Evolutionary conservation across 169 alveolate species (phyloP), one percentile per base, ranked within the genome.

Genomic region (Amoebophrya sp.): DNA sequence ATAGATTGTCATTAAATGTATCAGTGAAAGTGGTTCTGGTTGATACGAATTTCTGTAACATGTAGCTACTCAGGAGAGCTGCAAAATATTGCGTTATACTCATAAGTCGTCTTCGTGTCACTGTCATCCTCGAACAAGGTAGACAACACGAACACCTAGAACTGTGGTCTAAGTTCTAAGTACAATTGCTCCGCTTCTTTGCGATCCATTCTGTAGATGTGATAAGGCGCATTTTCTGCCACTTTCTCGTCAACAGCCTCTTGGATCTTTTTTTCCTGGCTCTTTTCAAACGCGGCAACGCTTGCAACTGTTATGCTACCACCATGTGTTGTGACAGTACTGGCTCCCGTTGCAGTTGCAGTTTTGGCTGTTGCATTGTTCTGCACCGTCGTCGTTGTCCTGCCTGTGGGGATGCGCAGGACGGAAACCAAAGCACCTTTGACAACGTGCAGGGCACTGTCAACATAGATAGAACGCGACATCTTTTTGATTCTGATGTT

Each of bases 391-490:
- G 94, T 95, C 34, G 97, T 95, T 23, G 96, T 94, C 91, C 96
- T 89, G 38, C 95, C 95, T 14, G 96, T 95, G 26, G 97, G 97
- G 10, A 95, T 94, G 65, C 95, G 94, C 53, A 95, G 95, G 93
- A 95, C 96, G 76, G 92, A 89, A 77, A 96, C 95, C 83, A 95
- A 95, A 34, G 97, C 97, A 54, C 97, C 97, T 90, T 95, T 95
- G 77, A 95, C 95, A 90, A 95, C 95, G 94, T 95, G 96, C 76
- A 95, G 89, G 55, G 97, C 96, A 78, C 96, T 93, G 91, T 95
- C 96, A 54, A 95, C 29, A 18, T 47, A 47, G 65, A 47, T 47
- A 18, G 29, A 12, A 6, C 65, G 65, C 65, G 65, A n/a, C n/a
- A n/a, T n/a, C n/a, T n/a, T n/a, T n/a, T n/a, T n/a, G n/a, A n/a